Evolutionary conservation across 192 early-diverging fungal species (phyloP), one percentile per base, ranked within the genome.

Genomic region (Gigaspora rosea): DNA sequence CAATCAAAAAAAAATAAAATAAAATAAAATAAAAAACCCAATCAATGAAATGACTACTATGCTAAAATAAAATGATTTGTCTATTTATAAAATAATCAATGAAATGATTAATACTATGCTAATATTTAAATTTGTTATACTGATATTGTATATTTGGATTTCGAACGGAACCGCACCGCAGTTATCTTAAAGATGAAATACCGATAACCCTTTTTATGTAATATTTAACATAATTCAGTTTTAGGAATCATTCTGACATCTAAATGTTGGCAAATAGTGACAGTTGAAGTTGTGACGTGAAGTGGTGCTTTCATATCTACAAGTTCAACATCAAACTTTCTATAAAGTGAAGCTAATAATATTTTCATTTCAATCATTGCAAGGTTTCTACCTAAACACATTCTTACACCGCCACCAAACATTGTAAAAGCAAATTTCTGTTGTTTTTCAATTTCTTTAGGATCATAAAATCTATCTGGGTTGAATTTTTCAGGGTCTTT

Each of bases 371-470:
- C 36, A 11, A 51, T 27, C 68, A 70, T 70, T 22, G 68, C 68
- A 22, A 70, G 20, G 5, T 70, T 22, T 36, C 68, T 70, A 70
- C 68, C 68, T n/a, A 41, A 41, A 70, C 68, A 70, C 18, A 49
- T 22, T 35, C n/a, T 22, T 51, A 48, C 3, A 1, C 46, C 68
- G 9, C 27, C 16, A 22, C 68, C n/a, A 49, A 70, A 70, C 68
- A 70, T 70, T 10, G 18, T 18, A 70, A 70, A 46, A 16, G 15
- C 13, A n/a, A 46, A 46, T 50, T 49, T 46, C 0, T 46, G 27
- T 11, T 35, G 20, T 3, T 49, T 49, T 35, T 63, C 61, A 13
- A 36, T 35, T n/a, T 12, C 20, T 27, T 12, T 0, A 54, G 52
- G 8, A 5, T 63, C 61, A 32, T 36, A 22, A 63, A 13, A 32